Evolutionary conservation across 306 rosid species (phyloP).

Genomic region (Oemleria cerasiformis): DNA sequence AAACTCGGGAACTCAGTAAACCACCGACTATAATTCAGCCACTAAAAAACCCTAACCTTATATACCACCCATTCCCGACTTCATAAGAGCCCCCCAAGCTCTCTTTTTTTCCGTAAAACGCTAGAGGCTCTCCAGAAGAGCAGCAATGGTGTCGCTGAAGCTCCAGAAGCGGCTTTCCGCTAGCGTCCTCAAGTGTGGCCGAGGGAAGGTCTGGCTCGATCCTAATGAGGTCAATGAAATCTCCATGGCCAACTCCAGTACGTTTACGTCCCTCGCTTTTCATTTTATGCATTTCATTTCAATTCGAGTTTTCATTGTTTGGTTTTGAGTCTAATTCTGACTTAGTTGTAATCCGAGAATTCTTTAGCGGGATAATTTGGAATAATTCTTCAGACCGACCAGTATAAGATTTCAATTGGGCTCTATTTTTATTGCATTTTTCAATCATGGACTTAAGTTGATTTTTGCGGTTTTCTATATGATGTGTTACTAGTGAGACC

Average conservation of each 20-base stretch:
- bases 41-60: conserved; percentile 1
- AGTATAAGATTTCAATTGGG: neutral
- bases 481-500: neutral
- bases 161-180: conserved; percentile 93
- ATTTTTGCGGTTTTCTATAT: neutral
- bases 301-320: neutral
- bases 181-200: conserved; percentile 91
- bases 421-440: neutral
- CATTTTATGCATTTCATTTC: neutral
- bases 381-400: too few relatives aligned
- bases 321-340: neutral
- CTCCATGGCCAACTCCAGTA: conserved; percentile 96
- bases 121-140: neutral
- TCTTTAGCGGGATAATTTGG: neutral
- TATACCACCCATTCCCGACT: neutral
- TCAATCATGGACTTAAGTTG: neutral
- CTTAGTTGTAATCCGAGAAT: neutral
- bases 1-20: neutral
- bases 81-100: neutral
- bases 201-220: conserved; percentile 95
- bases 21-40: neutral
- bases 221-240: conserved; percentile 88
- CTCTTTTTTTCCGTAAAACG: conserved; percentile 7
- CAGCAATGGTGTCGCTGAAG: conserved; percentile 82
- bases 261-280: conserved; percentile 23